Evolutionary conservation across 768 basidiomycete genomes (phyloP).

Genomic region (Austroboletus festivus): DNA sequence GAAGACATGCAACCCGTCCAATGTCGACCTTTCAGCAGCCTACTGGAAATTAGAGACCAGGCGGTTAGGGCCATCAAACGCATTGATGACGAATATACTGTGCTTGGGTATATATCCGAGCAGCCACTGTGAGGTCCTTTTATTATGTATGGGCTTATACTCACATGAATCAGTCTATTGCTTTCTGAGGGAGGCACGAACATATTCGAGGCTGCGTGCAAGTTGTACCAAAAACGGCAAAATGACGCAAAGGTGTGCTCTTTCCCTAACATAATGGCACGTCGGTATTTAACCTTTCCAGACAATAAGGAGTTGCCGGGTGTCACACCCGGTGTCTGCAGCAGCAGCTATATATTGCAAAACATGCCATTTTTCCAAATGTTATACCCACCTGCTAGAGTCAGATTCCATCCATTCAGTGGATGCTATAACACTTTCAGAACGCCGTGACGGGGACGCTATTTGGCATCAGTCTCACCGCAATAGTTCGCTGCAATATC

Average conservation of each 20-base stretch:
- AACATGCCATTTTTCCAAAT: slow-evolving; percentile 35
- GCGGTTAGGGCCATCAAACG: slow-evolving; percentile 31
- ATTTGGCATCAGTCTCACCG: slow-evolving; percentile 38
- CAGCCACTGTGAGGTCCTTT: slow-evolving; percentile 21
- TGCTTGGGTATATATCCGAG: slow-evolving; percentile 13
- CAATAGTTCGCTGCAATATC: slow-evolving; percentile 15
- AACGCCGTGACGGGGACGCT: slow-evolving; percentile 13
- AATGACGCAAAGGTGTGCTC: slow-evolving; percentile 11
- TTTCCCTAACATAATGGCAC: neutral
- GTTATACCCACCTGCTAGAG: slow-evolving; percentile 37
- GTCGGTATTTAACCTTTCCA: slow-evolving; percentile 4
- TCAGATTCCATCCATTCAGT: slow-evolving; percentile 36
- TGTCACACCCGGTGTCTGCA: slow-evolving; percentile 15
- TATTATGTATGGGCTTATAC: neutral
- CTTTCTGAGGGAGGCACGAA: slow-evolving; percentile 23
- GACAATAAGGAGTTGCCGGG: slow-evolving; percentile 21
- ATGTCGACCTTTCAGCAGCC: slow-evolving; percentile 44
- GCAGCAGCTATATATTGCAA: slow-evolving; percentile 33
- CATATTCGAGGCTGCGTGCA: slow-evolving; percentile 34
- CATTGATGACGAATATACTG: slow-evolving; percentile 9
- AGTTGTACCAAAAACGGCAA: slow-evolving; percentile 20
- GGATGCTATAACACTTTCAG: slow-evolving; percentile 29
- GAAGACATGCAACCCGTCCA: slow-evolving; percentile 59
- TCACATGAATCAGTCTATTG: slow-evolving; percentile 21
- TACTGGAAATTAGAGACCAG: slow-evolving; percentile 43